Conservation (phyloP, 2,329 filamentous ascomycete species). For the Aspergillus sp. region DNA sequence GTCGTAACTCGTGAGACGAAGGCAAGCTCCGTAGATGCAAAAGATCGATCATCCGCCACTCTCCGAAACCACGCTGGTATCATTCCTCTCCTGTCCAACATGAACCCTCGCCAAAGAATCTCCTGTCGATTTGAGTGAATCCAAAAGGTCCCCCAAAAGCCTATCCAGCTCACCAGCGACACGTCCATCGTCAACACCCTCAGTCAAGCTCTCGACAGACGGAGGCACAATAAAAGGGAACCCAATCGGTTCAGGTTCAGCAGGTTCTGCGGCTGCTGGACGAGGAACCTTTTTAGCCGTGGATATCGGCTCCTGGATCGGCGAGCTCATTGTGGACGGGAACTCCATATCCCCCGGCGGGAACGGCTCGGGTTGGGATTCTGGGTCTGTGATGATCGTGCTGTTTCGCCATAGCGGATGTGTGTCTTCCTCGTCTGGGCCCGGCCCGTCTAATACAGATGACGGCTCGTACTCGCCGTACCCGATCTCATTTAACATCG, state of each 20-base stretch:
- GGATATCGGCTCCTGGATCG: conserved; percentile 13
- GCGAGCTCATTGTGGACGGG: conserved; percentile 4
- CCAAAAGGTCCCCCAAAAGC: conserved; percentile 31
- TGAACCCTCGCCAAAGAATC: conserved; percentile 19
- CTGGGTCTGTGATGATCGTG: conserved; percentile 5
- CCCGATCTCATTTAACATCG: conserved; percentile 6
- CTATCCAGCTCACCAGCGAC: conserved; percentile 33
- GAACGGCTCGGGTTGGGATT: conserved; percentile 15
- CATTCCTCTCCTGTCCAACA: conserved; percentile 7
- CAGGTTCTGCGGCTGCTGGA: conserved; percentile 3
- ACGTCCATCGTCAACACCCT: conserved; percentile 26
- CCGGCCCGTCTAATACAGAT: conserved; percentile 44
- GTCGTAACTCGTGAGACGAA: too few species aligned
- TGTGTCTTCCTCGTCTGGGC: conserved; percentile 47
- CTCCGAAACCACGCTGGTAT: conserved; percentile 9
- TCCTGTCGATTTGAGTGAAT: conserved; percentile 28
- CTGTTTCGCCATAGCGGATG: conserved; percentile 20
- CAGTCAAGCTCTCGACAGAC: conserved; percentile 28
- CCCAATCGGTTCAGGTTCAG: conserved; percentile 13
- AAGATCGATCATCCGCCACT: conserved; percentile 6
- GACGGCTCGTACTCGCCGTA: conserved; percentile 44
- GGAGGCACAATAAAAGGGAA: conserved; percentile 34
- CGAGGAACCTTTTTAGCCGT: conserved; percentile 11
- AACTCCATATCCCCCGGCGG: conserved; percentile 10
- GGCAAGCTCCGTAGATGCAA: neutral